Base-by-base conservation (phyloP, 495 filamentous ascomycete genomes). In the Neurospora sp. region DNA sequence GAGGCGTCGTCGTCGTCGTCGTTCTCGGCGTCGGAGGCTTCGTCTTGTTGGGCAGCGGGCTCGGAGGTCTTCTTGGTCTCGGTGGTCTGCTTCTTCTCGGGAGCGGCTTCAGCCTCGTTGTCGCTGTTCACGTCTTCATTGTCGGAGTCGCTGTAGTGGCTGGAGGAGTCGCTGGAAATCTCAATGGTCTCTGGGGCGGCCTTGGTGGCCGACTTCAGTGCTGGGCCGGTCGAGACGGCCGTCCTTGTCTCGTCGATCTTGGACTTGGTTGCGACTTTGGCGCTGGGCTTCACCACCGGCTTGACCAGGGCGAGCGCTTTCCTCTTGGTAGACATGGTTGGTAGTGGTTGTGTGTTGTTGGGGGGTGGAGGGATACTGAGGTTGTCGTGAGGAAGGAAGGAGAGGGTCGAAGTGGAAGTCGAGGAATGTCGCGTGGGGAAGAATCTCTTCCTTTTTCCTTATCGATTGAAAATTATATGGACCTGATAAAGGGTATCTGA, bases 211-310 rank as follows among this genome's bases (percentile, higher is more conserved):
- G 74, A 72, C 23, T 78, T 78, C 72, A 71, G 66, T 18, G 79
- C 76, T 10, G 76, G 70, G 11, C 77, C 79, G 9, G 74, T 77
- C 10, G 83, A 83, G 18, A 97, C 91, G 5, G 91, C 87, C 49
- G 92, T 85, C 72, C 84, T 88, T 18, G 92, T 89, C 79, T 97
- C 93, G 81, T 97, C 90, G 62, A 97, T 90, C 41, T 86, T 87
- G 75, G 91, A 87, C 49, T 85, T 88, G 40, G 87, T 76, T 27
- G 88, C 84, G 75, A 90, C 75, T 75, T 82, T 93, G 40, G 87
- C 86, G 66, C 87, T 90, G 73, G 90, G 89, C 80, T 88, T 89
- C 41, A 86, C 80, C 0, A 79, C 78, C 0, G 87, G 87, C 73
- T 83, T 81, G 72, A 82, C 87, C 72, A 88, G 78, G 76, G 82